These are phyloP conservation scores for Kernera saxatilis DNA, from an alignment of 345 rosid genomes.

Conservation along the genomic window DNA sequence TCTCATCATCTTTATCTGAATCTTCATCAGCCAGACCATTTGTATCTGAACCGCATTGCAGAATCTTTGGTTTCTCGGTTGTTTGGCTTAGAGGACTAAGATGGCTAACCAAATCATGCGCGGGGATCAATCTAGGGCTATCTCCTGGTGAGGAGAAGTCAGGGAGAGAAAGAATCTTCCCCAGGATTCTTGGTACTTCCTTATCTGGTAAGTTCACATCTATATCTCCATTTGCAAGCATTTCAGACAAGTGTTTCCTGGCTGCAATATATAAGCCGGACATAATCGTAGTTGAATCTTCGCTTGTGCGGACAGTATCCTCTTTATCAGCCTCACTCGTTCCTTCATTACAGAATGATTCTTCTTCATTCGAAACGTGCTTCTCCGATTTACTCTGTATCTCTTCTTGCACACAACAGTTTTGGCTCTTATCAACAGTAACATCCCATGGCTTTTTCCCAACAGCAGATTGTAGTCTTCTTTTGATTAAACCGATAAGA, in stretches of 20 bases:
- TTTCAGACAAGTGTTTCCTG: slow-evolving; percentile 84
- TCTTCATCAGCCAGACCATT: slow-evolving; percentile 13
- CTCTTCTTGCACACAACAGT: slow-evolving; percentile 13
- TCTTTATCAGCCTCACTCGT: slow-evolving; percentile 30
- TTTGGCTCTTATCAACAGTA: slow-evolving; percentile 30
- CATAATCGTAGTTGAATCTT: slow-evolving; percentile 44
- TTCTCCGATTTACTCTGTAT: slow-evolving; percentile 34
- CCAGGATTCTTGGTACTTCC: slow-evolving; percentile 55
- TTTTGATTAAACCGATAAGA: slow-evolving; percentile 31
- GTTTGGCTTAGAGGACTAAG: slow-evolving; percentile 29
- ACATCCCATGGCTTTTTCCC: slow-evolving; percentile 43
- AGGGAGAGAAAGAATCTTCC: slow-evolving; percentile 78
- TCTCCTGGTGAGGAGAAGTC: slow-evolving; percentile 57
- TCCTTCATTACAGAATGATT: slow-evolving; percentile 28
- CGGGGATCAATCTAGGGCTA: slow-evolving; percentile 49
- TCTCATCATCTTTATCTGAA: slow-evolving; percentile 36
- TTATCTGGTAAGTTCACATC: slow-evolving; percentile 43
- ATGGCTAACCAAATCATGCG: slow-evolving; percentile 6
- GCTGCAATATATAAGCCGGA: slow-evolving; percentile 81
- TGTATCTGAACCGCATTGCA: slow-evolving; percentile 24
- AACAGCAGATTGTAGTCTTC: slow-evolving; percentile 50
- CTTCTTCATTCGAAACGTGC: slow-evolving; percentile 52
- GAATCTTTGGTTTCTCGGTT: slow-evolving; percentile 23
- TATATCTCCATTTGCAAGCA: slow-evolving; percentile 58
- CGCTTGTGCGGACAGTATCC: slow-evolving; percentile 29